Base-by-base conservation (phyloP, 805 yeast genomes). In the Yamadazyma endophytica region DNA sequence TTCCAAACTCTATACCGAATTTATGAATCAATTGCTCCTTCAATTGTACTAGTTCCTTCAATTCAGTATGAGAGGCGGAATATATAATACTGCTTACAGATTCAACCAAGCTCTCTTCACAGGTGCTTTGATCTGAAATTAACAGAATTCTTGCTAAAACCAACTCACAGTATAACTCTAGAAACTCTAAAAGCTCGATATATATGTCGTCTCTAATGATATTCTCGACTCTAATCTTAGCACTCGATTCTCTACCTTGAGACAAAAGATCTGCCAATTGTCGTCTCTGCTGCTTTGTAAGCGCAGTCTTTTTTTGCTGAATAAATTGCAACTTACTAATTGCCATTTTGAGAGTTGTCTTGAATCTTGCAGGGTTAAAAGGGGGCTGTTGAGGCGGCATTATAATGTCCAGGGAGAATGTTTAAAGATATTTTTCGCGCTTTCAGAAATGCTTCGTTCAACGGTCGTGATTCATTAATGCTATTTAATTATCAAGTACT, bases 121-220 rank as follows among this genome's bases (percentile, higher is more conserved):
- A 68, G 2, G 54, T 58, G 27, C 64, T 52, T 9, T 56, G 50
- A 27, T 65, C 75, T 15, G 72, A 72, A 17, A 87, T 50, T 14
- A 85, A 62, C 11, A 79, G 70, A 9, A 82, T 72, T 35, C 96
- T 65, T 0, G 96, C 95, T 28, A 82, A 68, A 13, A 85, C 53
- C 4, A 87, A 61, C 55, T 88, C 96, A 49, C 95, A 81, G 52
- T 85, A 85, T 13, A 88, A 61, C 55, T 88, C 96, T 28, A 87
- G 56, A 27, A 75, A 74, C 53, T 88, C 96, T 32, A 87, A 60
- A 15, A 87, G 61, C 57, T 87, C 96, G 14, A 83, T 74, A 47
- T 79, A 75, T 19, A 84, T 75, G 49, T 87, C 96, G 43, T 85
- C 90, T 21, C 89, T 70, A 19, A 88, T 83, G 35, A 87, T 75